A percentile compares a stretch with the other conserved stretches of the same genome.
Evolutionary conservation across 768 basidiomycete species (phyloP).

Genomic region (Dentipellis sp.): DNA sequence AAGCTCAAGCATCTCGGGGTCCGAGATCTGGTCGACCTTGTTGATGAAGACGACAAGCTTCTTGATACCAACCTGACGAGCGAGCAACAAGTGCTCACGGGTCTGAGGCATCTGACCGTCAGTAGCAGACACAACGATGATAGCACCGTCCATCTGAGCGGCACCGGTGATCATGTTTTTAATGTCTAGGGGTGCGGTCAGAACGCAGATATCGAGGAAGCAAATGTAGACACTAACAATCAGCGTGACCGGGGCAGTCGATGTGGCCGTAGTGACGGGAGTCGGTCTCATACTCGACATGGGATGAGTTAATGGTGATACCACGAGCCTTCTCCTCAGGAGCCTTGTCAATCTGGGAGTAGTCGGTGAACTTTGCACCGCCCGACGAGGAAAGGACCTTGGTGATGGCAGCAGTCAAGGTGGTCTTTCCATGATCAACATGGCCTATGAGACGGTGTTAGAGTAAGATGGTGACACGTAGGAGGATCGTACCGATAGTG

Average conservation of each 20-base stretch:
- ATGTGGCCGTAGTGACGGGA: slow-evolving; percentile 94
- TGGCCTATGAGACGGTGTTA: slow-evolving; percentile 44
- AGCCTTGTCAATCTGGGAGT: slow-evolving; percentile 96
- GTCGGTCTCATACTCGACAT: slow-evolving; percentile 95
- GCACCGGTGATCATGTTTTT: slow-evolving; percentile 99
- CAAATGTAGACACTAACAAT: slow-evolving; percentile 49
- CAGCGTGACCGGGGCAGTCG: slow-evolving; percentile 94
- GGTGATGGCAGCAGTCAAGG: slow-evolving; percentile 91
- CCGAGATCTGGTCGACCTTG: slow-evolving; percentile 95
- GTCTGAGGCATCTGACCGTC: slow-evolving; percentile 99
- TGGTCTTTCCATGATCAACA: slow-evolving; percentile 98
- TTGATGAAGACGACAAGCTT: slow-evolving; percentile 98
- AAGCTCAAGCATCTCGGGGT: slow-evolving; percentile 97
- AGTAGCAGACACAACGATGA: slow-evolving; percentile 94
- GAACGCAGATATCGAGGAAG: slow-evolving; percentile 7
- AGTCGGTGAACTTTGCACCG: slow-evolving; percentile 85
- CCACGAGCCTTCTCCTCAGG: slow-evolving; percentile 99
- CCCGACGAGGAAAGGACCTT: slow-evolving; percentile 77
- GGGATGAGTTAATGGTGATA: slow-evolving; percentile 98
- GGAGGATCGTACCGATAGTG: slow-evolving; percentile 63
- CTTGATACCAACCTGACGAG: slow-evolving; percentile 96
- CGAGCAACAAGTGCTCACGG: slow-evolving; percentile 93
- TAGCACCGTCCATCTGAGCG: slow-evolving; percentile 95
- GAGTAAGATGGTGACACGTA: not conserved
- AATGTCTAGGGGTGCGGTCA: slow-evolving; percentile 47